Evolutionary conservation across 208 protist species (phyloP).

Genomic region (Acanthamoeba lenticulata): DNA sequence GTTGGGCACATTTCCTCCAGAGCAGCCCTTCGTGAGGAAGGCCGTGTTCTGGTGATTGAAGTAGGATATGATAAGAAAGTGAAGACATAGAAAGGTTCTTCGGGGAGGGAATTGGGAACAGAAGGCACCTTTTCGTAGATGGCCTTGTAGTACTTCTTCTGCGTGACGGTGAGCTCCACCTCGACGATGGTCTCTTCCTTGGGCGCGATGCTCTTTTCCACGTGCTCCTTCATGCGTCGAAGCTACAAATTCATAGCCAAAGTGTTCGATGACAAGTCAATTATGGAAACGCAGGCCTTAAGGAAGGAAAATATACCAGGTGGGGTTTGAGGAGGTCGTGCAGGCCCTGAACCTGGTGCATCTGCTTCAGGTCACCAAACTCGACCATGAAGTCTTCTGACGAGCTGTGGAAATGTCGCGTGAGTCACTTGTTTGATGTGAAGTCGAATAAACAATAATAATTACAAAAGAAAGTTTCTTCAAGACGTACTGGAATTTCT

Average conservation of each 20-base stretch:
- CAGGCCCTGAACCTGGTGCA: constrained; percentile 82
- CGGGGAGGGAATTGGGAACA: constrained; percentile 3
- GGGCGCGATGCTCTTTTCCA: constrained; percentile 97
- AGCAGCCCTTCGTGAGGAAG: constrained; percentile 44
- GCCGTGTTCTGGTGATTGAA: neutral
- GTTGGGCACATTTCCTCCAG: constrained; percentile 54
- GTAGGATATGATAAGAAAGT: neutral
- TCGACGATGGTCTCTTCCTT: constrained; percentile 92
- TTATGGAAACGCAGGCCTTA: neutral
- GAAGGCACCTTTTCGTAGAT: constrained; percentile 85
- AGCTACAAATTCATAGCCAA: constrained; percentile 79
- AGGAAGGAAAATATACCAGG: constrained; percentile 80
- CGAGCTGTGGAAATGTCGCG: too few relatives aligned
- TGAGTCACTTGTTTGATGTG: too few relatives aligned
- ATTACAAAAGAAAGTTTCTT: too few relatives aligned
- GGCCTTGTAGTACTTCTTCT: constrained; percentile 90
- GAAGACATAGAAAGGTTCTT: neutral
- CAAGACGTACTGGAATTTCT: constrained; percentile 82
- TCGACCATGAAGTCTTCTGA: constrained; percentile 79
- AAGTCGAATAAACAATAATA: neutral
- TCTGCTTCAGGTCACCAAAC: constrained; percentile 83
- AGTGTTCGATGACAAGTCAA: neutral
- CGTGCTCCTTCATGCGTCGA: constrained; percentile 95
- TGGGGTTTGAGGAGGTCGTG: constrained; percentile 91
- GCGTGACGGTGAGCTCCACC: constrained; percentile 87